Base-by-base conservation (phyloP, 345 rosid species). In the Streptanthus diversifolius region DNA sequence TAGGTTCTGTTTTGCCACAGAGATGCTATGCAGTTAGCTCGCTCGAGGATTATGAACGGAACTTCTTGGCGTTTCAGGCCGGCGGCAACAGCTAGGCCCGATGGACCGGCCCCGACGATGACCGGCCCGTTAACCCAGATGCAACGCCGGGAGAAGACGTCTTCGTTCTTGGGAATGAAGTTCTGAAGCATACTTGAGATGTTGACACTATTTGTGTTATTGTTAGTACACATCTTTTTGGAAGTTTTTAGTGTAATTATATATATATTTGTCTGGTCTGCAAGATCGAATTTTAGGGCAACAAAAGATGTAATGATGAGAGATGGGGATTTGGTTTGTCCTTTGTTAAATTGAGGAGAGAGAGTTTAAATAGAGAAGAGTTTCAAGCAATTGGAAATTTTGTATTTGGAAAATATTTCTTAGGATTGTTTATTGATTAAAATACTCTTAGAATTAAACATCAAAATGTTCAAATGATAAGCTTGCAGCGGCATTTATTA, bases 111-210 rank as follows among this genome's bases (percentile, higher is more conserved):
- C 1, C 97, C 97, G 25, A 90, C 88, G 6, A 90, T 88, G 57
- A 90, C 90, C 0, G 96, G 96, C 5, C 97, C 97, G 67, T 86
- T 88, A 17, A 88, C 92, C 95, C 88, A 90, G 27, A 85, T 79
- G 79, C 89, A 88, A 30, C 91, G 78, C 27, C 84, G 80, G 61
- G 83, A 57, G 14, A 60, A 76, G 61, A 80, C 64, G 35, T 73
- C 77, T 25, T 25, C 66, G 9, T 75, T 66, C 4, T 72, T 55
- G 0, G 63, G 69, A 55, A 13, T 39, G 19, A 63, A 70, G 59
- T 52, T 66, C 54, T 51, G 86, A 73, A 68, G 70, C 79, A 83
- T 77, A 58, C 70, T 66, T 58, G 85, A 76, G 15, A 78, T 54
- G 62, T 72, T 79, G 54, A 70, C 62, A 66, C 86, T 83, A 6